Percentiles rank a stretch among this genome's conserved stretches.
phyloP scores from a whole-genome alignment of 805 yeast genomes.

The Candida ovalis region DNA sequence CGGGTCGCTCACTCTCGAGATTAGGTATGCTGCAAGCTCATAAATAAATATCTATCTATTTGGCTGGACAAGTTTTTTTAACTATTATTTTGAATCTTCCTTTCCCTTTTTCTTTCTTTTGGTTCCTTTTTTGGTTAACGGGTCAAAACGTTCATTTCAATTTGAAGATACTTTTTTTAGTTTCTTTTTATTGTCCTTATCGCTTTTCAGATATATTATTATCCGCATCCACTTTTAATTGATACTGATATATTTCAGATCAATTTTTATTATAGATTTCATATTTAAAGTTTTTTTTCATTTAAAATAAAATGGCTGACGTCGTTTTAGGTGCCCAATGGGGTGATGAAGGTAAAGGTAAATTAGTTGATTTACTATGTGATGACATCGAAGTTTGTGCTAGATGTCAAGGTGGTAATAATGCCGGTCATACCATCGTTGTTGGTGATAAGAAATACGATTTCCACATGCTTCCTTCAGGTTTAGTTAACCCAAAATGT shows the following conservation, averaged over 20 bases:
- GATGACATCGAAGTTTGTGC: constrained; percentile 96
- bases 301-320: constrained; percentile 58
- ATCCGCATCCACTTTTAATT: not conserved
- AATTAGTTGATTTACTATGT: constrained; percentile 90
- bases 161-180: not conserved
- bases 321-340: constrained; percentile 98
- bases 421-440: constrained; percentile 98
- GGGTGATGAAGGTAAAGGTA: constrained; percentile 99
- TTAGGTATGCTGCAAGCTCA: no score
- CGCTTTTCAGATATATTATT: no score
- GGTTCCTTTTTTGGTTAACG: constrained; percentile 16
- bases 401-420: constrained; percentile 98
- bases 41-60: no score
- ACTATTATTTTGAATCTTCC: not conserved
- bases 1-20: no score
- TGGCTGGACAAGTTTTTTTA: no score
- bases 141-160: constrained; percentile 13
- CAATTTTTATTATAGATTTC: no score
- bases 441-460: constrained; percentile 86
- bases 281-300: no score
- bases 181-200: not conserved
- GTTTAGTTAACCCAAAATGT: constrained; percentile 93
- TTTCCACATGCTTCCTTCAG: constrained; percentile 98
- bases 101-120: not conserved
- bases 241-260: no score